Percentiles rank a stretch among this genome's conserved stretches.
These are phyloP conservation scores for Jaminaea rosea DNA, from an alignment of 1,284 basidiomycete genomes.

Conservation along the genomic window DNA sequence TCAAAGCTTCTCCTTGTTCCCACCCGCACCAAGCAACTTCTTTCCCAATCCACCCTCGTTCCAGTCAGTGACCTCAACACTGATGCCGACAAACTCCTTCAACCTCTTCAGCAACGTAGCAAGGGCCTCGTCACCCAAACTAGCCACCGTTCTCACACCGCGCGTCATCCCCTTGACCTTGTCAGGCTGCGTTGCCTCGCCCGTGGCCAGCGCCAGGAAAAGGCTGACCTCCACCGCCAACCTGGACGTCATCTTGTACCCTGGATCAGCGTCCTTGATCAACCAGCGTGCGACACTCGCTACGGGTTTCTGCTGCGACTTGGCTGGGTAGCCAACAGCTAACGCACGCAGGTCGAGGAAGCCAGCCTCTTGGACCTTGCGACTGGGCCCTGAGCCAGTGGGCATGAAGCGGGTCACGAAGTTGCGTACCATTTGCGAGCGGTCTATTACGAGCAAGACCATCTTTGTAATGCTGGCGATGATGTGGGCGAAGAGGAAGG, in stretches of 20 bases:
- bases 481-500: not conserved
- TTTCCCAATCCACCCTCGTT: too few relatives aligned
- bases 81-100: not conserved
- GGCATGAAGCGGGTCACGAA: not conserved
- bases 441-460: not conserved
- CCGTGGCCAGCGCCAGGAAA: not conserved
- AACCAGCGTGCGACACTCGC: not conserved
- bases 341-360: not conserved
- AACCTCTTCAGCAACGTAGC: not conserved
- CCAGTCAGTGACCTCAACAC: not conserved
- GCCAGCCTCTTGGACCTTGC: not conserved
- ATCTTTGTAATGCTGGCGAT: not conserved
- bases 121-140: not conserved
- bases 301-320: not conserved
- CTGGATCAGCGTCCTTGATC: not conserved
- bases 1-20: too few relatives aligned
- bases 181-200: not conserved
- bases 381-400: not conserved
- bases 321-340: not conserved
- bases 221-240: not conserved
- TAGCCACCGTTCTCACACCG: not conserved
- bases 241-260: not conserved
- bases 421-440: not conserved
- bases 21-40: too few relatives aligned
- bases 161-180: not conserved